These are phyloP conservation scores for Penicillium argentinense DNA, from an alignment of 495 filamentous ascomycete species.

Conservation along the genomic window DNA sequence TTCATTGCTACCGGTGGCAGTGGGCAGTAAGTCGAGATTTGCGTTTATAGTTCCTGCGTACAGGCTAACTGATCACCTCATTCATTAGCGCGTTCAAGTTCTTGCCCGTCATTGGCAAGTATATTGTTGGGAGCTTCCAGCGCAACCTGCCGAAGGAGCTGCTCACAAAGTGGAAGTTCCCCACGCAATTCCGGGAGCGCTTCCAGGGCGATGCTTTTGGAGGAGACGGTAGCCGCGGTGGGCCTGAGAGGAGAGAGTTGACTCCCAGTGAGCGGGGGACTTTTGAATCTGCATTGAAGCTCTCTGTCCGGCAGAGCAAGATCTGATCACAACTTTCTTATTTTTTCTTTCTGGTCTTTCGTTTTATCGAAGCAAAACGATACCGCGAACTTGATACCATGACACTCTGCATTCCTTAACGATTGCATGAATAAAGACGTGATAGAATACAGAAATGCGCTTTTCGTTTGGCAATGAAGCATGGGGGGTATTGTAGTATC, in stretches of 20 bases:
- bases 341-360: too few species aligned
- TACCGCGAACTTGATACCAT: too few species aligned
- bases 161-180: slow-evolving; percentile 38
- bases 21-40: slow-evolving; percentile 55
- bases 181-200: slow-evolving; percentile 21
- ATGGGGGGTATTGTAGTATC: too few species aligned
- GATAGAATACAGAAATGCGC: too few species aligned
- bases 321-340: slow-evolving; percentile 15
- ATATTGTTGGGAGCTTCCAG: slow-evolving; percentile 40
- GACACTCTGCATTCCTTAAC: too few species aligned
- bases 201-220: slow-evolving; percentile 26
- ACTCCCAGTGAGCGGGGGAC: slow-evolving; percentile 15
- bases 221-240: slow-evolving; percentile 35
- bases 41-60: not conserved
- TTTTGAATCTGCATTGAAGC: slow-evolving; percentile 18
- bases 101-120: slow-evolving; percentile 48
- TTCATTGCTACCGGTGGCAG: slow-evolving; percentile 78
- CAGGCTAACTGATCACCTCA: not conserved
- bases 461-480: too few species aligned
- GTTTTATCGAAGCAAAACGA: too few species aligned
- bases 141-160: slow-evolving; percentile 32
- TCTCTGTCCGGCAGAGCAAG: slow-evolving; percentile 24
- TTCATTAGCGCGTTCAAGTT: slow-evolving; percentile 43
- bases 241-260: slow-evolving; percentile 31
- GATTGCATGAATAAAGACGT: too few species aligned